phyloP scores from a whole-genome alignment of 345 rosid species.

The Eucalyptus paniculata region DNA sequence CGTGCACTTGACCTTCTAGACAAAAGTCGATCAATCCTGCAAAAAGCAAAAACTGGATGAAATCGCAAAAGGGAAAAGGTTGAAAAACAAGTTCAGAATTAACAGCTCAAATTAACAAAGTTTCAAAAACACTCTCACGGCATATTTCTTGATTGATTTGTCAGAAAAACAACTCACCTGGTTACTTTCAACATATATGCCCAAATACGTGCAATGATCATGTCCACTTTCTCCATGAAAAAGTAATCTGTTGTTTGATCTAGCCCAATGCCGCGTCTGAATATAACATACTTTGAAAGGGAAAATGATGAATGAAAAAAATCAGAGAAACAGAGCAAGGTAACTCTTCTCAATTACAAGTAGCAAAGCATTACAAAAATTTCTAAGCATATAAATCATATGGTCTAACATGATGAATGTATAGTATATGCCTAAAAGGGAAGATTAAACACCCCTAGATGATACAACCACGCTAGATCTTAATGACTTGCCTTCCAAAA shows the following conservation, averaged over 20 bases:
- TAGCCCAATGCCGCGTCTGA: constrained; percentile 87
- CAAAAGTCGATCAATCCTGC: constrained; percentile 59
- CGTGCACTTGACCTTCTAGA: constrained; percentile 22
- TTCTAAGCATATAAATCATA: not conserved
- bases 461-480: not conserved
- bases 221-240: constrained; percentile 77
- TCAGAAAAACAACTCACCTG: constrained; percentile 29
- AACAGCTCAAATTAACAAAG: not conserved
- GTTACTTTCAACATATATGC: constrained; percentile 44
- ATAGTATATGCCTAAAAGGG: not conserved
- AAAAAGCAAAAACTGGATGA: constrained; percentile 5
- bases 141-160: not conserved
- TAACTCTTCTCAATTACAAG: not conserved
- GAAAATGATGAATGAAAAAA: not conserved
- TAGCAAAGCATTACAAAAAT: not conserved
- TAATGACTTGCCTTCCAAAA: not conserved
- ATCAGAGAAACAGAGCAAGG: not conserved
- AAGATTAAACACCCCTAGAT: not conserved
- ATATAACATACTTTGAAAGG: constrained; percentile 59
- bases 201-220: constrained; percentile 77
- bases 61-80: not conserved
- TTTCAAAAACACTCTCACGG: not conserved
- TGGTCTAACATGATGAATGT: not conserved
- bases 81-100: not conserved
- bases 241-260: constrained; percentile 74